Base-by-base conservation (phyloP, 2,329 filamentous ascomycete species). In the Trematosphaeria pertusa region DNA sequence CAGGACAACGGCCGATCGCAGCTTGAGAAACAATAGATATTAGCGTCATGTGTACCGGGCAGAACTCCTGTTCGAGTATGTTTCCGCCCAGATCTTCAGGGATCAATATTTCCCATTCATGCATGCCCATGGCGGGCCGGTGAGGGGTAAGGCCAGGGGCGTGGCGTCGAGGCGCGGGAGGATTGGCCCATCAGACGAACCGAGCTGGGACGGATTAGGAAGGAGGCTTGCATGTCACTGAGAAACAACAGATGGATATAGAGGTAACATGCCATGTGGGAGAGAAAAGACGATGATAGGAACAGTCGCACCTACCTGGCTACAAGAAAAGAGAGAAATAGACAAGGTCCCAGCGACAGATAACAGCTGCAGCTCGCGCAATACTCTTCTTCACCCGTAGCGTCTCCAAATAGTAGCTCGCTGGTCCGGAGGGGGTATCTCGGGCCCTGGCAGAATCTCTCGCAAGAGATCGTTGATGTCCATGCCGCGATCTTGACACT, bases 401-500 rank as follows among this genome's bases (percentile, higher is more conserved):
- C 48, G 54, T 33, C 67, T 56, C 65, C 66, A 71, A 10, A 62
- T 34, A 5, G 67, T 71, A 8, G 37, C 43, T 17, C 46, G 52
- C 36, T 58, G 32, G 10, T 56, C 53, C 7, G 26, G 18, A 2
- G 59, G 58, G 7, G 73, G 72, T 11, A 53, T 51, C 15, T 58
- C 51, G 11, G 73, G 71, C 5, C 75, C 75, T 3, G 75, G 75
- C 21, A 78, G 50, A 31, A 78, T 76, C 55, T 78, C 75, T 30
- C 76, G 59, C 43, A 78, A 59, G 49, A 78, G 49, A 21, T 74
- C 70, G 44, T 78, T 78, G 48, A 78, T 69, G 48, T 75, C 73
- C 43, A 76, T 51, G 4, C 75, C 76, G 6, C 59, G 65, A 12
- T 73, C 69, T 37, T 72, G 71, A 33, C 70, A 73, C 5, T 74